A percentile compares a stretch with the other conserved stretches of the same genome.
Conservation (phyloP, 257 asterid genomes). For the Haberlea rhodopensis region DNA sequence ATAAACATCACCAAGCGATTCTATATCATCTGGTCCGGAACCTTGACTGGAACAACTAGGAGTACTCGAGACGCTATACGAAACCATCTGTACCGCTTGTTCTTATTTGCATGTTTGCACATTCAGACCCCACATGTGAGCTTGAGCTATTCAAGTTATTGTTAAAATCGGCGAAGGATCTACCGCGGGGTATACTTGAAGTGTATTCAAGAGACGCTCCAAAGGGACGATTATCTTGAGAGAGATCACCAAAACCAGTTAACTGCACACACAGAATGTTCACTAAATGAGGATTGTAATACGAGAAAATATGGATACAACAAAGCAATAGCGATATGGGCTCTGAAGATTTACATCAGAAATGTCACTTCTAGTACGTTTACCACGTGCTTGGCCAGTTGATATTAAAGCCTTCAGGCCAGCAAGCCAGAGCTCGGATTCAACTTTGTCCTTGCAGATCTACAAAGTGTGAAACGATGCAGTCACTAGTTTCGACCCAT, state of each 20-base stretch:
- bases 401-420: slow-evolving; percentile 76
- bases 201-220: slow-evolving; percentile 57
- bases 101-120: slow-evolving; percentile 80
- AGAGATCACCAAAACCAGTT: slow-evolving; percentile 41
- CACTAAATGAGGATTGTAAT: not conserved
- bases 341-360: slow-evolving; percentile 53
- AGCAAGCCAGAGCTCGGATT: slow-evolving; percentile 88
- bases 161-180: slow-evolving; percentile 49
- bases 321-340: not conserved
- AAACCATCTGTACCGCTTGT: slow-evolving; percentile 88
- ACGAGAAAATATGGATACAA: slow-evolving; percentile 1
- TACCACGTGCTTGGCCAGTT: slow-evolving; percentile 51
- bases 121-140: slow-evolving; percentile 82
- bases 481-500: not conserved
- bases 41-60: slow-evolving; percentile 91
- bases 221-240: slow-evolving; percentile 41
- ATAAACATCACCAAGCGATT: slow-evolving; percentile 90
- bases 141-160: slow-evolving; percentile 28
- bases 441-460: slow-evolving; percentile 93
- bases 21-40: slow-evolving; percentile 94
- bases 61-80: slow-evolving; percentile 91
- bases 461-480: slow-evolving; percentile 30
- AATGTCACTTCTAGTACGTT: slow-evolving; percentile 80
- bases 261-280: slow-evolving; percentile 46
- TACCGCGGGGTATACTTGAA: slow-evolving; percentile 47